These are phyloP conservation scores for Botrytis galanthina DNA, from an alignment of 2,329 filamentous ascomycete genomes.

Conservation along the genomic window DNA sequence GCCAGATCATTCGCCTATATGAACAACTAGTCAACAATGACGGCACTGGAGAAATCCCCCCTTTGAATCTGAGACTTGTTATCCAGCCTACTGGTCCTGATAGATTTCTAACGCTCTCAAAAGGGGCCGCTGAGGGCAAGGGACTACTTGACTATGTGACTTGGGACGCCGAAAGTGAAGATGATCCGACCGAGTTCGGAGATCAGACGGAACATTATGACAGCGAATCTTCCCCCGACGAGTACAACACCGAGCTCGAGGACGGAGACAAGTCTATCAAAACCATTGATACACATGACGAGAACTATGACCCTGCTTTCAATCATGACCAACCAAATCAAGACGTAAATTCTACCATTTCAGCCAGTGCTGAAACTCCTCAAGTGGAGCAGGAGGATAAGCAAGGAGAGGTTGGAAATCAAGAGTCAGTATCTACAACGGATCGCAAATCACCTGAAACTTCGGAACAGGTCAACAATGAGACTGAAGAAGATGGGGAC, in stretches of 20 bases:
- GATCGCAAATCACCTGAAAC: not conserved
- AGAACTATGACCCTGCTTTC: not conserved
- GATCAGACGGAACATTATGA: constrained; percentile 17
- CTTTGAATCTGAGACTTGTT: constrained; percentile 57
- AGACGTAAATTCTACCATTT: not conserved
- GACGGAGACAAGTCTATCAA: not conserved
- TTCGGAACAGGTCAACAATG: not conserved
- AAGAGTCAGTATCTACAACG: constrained; percentile 8
- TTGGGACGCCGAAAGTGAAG: constrained; percentile 33
- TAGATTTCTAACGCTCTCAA: constrained; percentile 51
- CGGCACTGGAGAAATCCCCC: constrained; percentile 49
- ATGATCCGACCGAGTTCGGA: constrained; percentile 25
- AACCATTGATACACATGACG: not conserved
- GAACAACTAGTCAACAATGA: constrained; percentile 59
- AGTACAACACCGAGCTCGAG: not conserved
- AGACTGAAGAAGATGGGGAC: constrained; percentile 41
- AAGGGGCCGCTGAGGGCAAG: constrained; percentile 54
- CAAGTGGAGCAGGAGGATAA: constrained; percentile 7
- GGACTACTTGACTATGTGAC: constrained; percentile 41
- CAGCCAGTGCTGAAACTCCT: constrained; percentile 13
- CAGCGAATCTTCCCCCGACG: constrained; percentile 8
- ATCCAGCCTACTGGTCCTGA: constrained; percentile 53
- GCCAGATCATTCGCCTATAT: constrained; percentile 59
- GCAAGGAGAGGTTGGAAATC: constrained; percentile 7
- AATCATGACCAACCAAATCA: not conserved